Evolutionary conservation across 2,329 filamentous ascomycete genomes (phyloP).

Genomic region (Penicillium sp.): DNA sequence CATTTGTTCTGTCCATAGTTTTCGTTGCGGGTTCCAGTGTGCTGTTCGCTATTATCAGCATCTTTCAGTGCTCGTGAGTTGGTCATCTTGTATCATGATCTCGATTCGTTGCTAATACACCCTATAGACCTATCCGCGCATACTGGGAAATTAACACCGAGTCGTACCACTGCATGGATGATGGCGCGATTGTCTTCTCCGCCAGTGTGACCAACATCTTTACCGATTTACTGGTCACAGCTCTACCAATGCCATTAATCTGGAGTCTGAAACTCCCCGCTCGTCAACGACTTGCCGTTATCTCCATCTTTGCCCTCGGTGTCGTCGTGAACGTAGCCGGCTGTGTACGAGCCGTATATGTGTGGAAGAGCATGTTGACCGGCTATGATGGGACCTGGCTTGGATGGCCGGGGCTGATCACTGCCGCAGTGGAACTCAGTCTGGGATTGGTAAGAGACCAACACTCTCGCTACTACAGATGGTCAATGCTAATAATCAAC

Average conservation of each 20-base stretch:
- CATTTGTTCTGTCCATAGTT: conserved; percentile 29
- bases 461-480: background rate
- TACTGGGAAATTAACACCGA: conserved; percentile 33
- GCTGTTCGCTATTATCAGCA: conserved; percentile 34
- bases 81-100: background rate
- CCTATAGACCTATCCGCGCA: conserved; percentile 33
- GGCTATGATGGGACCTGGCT: conserved; percentile 38
- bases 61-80: conserved; percentile 46
- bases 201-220: conserved; percentile 41
- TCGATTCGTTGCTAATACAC: conserved; percentile 5
- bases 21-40: conserved; percentile 33
- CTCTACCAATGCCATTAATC: conserved; percentile 43
- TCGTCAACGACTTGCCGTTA: conserved; percentile 39
- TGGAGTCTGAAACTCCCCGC: conserved; percentile 41
- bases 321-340: conserved; percentile 39
- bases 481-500: background rate
- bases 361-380: conserved; percentile 34
- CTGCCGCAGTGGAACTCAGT: conserved; percentile 37
- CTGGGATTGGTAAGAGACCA: conserved; percentile 34
- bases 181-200: conserved; percentile 32
- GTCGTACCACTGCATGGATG: conserved; percentile 31
- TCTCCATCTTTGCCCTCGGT: conserved; percentile 41
- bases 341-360: conserved; percentile 36
- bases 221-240: conserved; percentile 38
- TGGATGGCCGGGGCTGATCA: conserved; percentile 35